A percentile compares a stretch with the other conserved stretches of the same genome.
These are phyloP conservation scores for Aspergillus ibericus DNA, from an alignment of 2,329 filamentous ascomycete species.

Conservation along the genomic window DNA sequence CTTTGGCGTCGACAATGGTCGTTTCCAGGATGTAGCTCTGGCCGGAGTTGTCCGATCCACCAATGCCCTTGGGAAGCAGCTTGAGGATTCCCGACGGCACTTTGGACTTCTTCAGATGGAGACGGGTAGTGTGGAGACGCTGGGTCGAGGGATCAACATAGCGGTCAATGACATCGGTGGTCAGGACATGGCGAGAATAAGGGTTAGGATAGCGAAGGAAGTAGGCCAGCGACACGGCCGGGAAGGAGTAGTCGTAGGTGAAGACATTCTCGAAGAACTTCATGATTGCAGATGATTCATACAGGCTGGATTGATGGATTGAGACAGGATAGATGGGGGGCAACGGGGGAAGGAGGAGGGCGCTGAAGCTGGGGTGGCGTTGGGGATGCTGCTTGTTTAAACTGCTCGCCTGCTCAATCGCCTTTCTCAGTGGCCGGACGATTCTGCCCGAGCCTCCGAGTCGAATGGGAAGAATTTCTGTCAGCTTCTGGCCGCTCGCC, in stretches of 20 bases:
- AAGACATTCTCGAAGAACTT: constrained; percentile 57
- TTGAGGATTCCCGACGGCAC: constrained; percentile 62
- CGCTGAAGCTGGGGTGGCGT: constrained; percentile 7
- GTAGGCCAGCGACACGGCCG: constrained; percentile 66
- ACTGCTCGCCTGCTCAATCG: constrained; percentile 20
- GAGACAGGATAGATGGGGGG: neutral
- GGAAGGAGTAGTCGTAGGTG: constrained; percentile 65
- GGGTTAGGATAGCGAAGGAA: constrained; percentile 69
- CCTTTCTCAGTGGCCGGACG: constrained; percentile 18
- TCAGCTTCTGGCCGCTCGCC: constrained; percentile 16
- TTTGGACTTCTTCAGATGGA: constrained; percentile 65
- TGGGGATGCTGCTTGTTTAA: constrained; percentile 8
- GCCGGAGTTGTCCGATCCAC: constrained; percentile 58
- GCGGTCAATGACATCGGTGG: constrained; percentile 65
- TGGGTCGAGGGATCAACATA: constrained; percentile 60
- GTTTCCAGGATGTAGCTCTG: constrained; percentile 65
- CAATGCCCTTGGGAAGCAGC: constrained; percentile 59
- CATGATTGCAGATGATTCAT: constrained; percentile 41
- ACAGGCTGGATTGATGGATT: neutral
- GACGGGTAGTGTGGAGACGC: constrained; percentile 60
- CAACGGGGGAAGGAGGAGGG: constrained; percentile 3
- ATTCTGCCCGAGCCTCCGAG: constrained; percentile 15
- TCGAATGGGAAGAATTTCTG: constrained; percentile 20
- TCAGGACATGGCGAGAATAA: constrained; percentile 64
- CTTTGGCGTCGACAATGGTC: constrained; percentile 60